A percentile compares a stretch with the other conserved stretches of the same genome.
Conservation (phyloP, 768 basidiomycete species). For the Atractiella rhizophila region DNA sequence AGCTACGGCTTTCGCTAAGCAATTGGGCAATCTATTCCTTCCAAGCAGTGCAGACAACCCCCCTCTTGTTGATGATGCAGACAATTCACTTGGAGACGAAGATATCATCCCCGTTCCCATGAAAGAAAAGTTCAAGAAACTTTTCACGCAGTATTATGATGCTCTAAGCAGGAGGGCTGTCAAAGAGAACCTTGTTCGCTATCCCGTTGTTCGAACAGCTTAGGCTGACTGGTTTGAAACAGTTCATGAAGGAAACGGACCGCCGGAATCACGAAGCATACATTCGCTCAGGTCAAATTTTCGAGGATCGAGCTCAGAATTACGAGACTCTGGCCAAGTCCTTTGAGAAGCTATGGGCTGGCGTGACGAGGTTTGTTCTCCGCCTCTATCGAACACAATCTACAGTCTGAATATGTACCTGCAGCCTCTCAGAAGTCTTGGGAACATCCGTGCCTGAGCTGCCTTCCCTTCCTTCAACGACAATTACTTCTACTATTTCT, state of each 20-base stretch:
- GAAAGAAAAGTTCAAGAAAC: constrained; percentile 63
- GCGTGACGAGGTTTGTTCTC: constrained; percentile 46
- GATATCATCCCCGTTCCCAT: constrained; percentile 65
- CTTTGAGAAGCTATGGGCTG: constrained; percentile 71
- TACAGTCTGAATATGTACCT: constrained; percentile 4
- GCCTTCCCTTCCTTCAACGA: constrained; percentile 41
- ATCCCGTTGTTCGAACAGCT: background rate
- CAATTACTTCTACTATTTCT: constrained; percentile 18
- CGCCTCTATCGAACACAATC: constrained; percentile 1
- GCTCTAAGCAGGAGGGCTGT: constrained; percentile 71
- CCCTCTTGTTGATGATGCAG: too few species aligned
- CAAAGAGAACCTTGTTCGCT: constrained; percentile 37
- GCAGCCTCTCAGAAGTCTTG: constrained; percentile 70
- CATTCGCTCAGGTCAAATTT: constrained; percentile 95
- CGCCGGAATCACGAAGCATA: constrained; percentile 94
- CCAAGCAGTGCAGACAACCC: too few species aligned
- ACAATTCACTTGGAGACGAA: too few species aligned
- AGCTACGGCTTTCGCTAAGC: background rate
- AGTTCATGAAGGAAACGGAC: constrained; percentile 94
- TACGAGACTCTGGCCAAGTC: constrained; percentile 96
- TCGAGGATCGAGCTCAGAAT: constrained; percentile 92
- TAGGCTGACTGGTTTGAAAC: background rate
- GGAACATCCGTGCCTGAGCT: constrained; percentile 53
- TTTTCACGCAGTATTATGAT: constrained; percentile 85
- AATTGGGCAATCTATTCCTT: too few species aligned